Conservation (phyloP, 805 yeast genomes). For the Starmerella apicola region DNA sequence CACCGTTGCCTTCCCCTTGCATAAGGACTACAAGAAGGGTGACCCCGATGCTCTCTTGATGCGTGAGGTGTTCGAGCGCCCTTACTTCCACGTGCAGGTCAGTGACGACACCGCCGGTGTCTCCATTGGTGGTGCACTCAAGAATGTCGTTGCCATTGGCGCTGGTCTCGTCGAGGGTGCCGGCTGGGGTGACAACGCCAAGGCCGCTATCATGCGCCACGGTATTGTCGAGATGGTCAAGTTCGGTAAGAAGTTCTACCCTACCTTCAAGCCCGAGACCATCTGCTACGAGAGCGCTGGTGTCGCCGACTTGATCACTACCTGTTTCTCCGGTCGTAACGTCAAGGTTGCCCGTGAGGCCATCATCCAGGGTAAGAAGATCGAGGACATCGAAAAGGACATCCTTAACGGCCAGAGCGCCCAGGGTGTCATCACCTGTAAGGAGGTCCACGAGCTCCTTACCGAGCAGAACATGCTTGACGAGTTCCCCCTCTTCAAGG, state of each 20-base stretch:
- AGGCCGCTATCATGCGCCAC: conserved; percentile 93
- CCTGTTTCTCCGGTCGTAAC: conserved; percentile 96
- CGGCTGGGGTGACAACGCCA: conserved; percentile 99
- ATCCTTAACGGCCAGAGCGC: conserved; percentile 91
- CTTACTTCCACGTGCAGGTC: conserved; percentile 93
- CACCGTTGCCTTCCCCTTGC: conserved; percentile 78
- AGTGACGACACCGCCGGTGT: conserved; percentile 91
- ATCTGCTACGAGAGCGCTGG: conserved; percentile 93
- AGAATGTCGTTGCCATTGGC: conserved; percentile 89
- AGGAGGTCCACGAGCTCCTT: conserved; percentile 77
- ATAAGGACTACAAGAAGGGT: conserved; percentile 54
- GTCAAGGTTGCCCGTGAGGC: conserved; percentile 78
- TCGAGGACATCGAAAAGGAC: conserved; percentile 71
- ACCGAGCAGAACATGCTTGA: conserved; percentile 37
- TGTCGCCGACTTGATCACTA: conserved; percentile 94
- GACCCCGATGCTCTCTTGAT: conserved; percentile 63
- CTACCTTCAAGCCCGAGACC: conserved; percentile 58
- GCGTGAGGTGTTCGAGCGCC: conserved; percentile 85
- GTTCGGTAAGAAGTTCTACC: conserved; percentile 76
- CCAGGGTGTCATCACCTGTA: conserved; percentile 84
- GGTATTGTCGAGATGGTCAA: conserved; percentile 83
- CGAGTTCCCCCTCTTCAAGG: conserved; percentile 72
- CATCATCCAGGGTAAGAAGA: conserved; percentile 67
- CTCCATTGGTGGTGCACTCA: conserved; percentile 91
- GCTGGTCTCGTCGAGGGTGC: conserved; percentile 96